Conservation (phyloP, 2,329 filamentous ascomycete genomes). For the Beauveria caledonica region DNA sequence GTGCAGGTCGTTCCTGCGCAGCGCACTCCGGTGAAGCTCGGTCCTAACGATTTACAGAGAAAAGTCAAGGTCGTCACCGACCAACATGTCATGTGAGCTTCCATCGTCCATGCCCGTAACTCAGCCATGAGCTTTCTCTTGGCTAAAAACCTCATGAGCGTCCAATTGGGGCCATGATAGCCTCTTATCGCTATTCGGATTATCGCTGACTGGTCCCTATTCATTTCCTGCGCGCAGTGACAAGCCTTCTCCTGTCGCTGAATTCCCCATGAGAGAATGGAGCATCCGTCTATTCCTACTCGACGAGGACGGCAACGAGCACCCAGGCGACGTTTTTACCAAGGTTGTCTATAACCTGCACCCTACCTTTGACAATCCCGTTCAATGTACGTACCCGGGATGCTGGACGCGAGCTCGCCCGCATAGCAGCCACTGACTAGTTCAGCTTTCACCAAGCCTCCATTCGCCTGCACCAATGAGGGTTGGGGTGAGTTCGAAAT, state of each 20-base stretch:
- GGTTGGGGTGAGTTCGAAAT: constrained; percentile 99
- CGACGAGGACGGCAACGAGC: constrained; percentile 78
- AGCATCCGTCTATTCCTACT: constrained; percentile 77
- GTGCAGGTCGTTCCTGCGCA: no score
- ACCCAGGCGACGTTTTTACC: constrained; percentile 77
- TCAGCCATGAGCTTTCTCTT: not conserved
- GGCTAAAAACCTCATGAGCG: not conserved
- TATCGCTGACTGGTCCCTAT: not conserved
- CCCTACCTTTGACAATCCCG: constrained; percentile 81
- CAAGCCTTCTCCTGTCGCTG: constrained; percentile 72
- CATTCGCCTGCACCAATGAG: constrained; percentile 85
- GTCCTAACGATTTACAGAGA: constrained; percentile 52
- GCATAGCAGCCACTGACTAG: not conserved
- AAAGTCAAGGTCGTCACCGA: constrained; percentile 89
- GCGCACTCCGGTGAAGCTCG: not conserved
- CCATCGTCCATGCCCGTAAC: constrained; percentile 4
- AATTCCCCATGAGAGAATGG: constrained; percentile 91
- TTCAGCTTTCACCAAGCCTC: constrained; percentile 65
- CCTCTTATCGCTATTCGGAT: not conserved
- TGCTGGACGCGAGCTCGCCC: not conserved
- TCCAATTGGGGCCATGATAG: not conserved
- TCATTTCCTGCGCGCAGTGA: constrained; percentile 43
- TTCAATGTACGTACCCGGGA: constrained; percentile 59
- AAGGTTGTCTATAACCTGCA: constrained; percentile 91
- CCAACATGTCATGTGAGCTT: constrained; percentile 73